These are phyloP conservation scores for Tetracladium marchalianum DNA, from an alignment of 495 filamentous ascomycete genomes.

Conservation along the genomic window DNA sequence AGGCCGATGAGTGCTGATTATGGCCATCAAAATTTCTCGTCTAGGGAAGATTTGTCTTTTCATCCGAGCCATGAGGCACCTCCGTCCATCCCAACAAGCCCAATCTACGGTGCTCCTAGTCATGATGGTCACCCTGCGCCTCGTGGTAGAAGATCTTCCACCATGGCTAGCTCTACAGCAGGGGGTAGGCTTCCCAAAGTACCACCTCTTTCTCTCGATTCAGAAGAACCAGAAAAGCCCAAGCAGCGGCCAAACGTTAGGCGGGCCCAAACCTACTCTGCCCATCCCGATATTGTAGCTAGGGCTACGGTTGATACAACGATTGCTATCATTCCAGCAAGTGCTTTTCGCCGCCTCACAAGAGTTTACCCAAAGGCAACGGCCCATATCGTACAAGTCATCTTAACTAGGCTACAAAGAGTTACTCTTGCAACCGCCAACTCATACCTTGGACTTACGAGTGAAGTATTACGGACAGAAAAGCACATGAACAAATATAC, in stretches of 20 bases:
- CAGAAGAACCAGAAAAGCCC: conserved; percentile 16
- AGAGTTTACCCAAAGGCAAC: conserved; percentile 91
- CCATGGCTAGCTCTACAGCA: conserved; percentile 14
- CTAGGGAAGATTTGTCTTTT: conserved; percentile 12
- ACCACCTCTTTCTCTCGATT: conserved; percentile 66
- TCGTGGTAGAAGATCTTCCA: conserved; percentile 14
- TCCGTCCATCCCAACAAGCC: conserved; percentile 21
- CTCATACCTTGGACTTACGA: conserved; percentile 83
- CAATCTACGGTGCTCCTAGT: conserved; percentile 14
- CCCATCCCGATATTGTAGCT: conserved; percentile 93
- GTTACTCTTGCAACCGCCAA: conserved; percentile 92
- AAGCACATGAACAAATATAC: conserved; percentile 88
- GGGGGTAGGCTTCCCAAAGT: conserved; percentile 38
- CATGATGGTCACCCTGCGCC: neutral
- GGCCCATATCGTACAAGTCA: conserved; percentile 95
- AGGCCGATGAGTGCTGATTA: conserved; percentile 5
- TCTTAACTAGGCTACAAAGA: conserved; percentile 83
- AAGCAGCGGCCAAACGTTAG: conserved; percentile 29
- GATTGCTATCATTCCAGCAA: conserved; percentile 95
- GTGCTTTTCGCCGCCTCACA: conserved; percentile 89
- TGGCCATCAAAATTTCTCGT: conserved; percentile 6
- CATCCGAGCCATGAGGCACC: conserved; percentile 14
- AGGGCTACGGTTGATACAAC: conserved; percentile 96
- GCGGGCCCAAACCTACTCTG: conserved; percentile 55
- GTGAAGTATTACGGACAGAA: conserved; percentile 85